Evolutionary conservation across 1,284 basidiomycete species (phyloP).

Genomic region (Austroboletus niveus): DNA sequence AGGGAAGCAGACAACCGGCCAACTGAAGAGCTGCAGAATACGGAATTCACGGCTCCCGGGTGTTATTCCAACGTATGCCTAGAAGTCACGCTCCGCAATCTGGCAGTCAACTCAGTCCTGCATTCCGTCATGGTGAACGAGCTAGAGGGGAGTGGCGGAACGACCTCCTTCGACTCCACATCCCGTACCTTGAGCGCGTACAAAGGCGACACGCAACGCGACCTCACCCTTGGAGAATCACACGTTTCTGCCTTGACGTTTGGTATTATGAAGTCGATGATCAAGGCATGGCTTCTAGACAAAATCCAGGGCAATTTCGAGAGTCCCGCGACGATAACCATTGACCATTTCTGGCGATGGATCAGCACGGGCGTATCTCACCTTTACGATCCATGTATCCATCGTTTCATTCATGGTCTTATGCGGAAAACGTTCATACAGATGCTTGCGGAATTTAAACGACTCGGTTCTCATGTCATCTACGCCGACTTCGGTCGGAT

Average conservation of each 20-base stretch:
- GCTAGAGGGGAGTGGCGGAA: conserved; percentile 89
- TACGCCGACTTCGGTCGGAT: conserved; percentile 95
- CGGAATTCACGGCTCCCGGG: conserved; percentile 85
- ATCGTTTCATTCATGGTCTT: conserved; percentile 91
- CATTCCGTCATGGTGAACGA: conserved; percentile 96
- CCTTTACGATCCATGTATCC: conserved; percentile 92
- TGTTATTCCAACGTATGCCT: conserved; percentile 93
- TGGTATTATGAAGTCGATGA: conserved; percentile 81
- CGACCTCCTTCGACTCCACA: conserved; percentile 91
- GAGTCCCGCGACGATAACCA: conserved; percentile 62
- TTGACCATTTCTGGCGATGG: conserved; percentile 99
- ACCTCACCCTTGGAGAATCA: conserved; percentile 87
- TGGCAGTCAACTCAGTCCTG: conserved; percentile 92
- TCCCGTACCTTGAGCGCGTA: conserved; percentile 94
- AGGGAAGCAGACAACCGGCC: conserved; percentile 84
- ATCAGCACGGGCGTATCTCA: conserved; percentile 81
- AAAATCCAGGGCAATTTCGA: conserved; percentile 67
- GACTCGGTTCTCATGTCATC: conserved; percentile 90
- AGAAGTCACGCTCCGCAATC: conserved; percentile 86
- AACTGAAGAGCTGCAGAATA: conserved; percentile 77
- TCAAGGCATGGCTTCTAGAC: conserved; percentile 92
- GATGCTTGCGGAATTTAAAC: conserved; percentile 94
- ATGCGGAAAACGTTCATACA: conserved; percentile 99
- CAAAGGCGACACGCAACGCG: conserved; percentile 70
- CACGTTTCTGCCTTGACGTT: conserved; percentile 92